Base-by-base conservation (phyloP, 2,329 filamentous ascomycete genomes). In the Fusarium euwallaceae region DNA sequence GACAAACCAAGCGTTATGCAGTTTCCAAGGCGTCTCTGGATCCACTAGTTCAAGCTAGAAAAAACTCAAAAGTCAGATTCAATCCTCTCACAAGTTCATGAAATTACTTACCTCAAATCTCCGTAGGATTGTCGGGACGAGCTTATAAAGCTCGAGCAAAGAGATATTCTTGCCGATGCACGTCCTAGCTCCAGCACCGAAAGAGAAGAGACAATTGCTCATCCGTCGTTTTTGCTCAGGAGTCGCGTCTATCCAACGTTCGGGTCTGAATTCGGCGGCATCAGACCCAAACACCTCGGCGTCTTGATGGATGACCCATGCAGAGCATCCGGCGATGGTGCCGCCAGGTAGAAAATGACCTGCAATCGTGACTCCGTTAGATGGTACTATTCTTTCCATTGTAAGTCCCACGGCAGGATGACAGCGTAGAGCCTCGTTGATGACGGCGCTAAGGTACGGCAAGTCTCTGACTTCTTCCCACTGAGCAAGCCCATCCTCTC, bases 351-450 rank as follows among this genome's bases (percentile, higher is more conserved):
- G 85, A 69, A 87, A 88, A 20, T 86, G 81, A 1, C 91, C 92
- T 4, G 88, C 87, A 64, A 94, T 90, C 61, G 90, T 88, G 59
- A 88, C 85, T 17, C 92, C 92, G 24, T 87, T 84, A 0, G 86
- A 80, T 0, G 93, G 93, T 0, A 94, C 92, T 53, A 95, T 85
- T 71, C 94, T 89, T 82, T 95, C 93, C 56, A 95, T 86, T 2
- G 91, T 90, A 8, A 95, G 83, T 0, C 93, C 93, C 0, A 92
- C 88, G 0, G 93, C 92, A 0, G 94, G 93, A 80, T 95, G 92
- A 72, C 94, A 79, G 27, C 93, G 89, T 83, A 95, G 93, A 6
- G 92, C 89, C 81, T 97, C 94, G 79, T 95, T 93, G 78, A 95
- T 88, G 64, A 91, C 91, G 5, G 93, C 93, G 78, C 94, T 92